phyloP scores from a whole-genome alignment of 208 protist species.

The Crithidia bombi region DNA sequence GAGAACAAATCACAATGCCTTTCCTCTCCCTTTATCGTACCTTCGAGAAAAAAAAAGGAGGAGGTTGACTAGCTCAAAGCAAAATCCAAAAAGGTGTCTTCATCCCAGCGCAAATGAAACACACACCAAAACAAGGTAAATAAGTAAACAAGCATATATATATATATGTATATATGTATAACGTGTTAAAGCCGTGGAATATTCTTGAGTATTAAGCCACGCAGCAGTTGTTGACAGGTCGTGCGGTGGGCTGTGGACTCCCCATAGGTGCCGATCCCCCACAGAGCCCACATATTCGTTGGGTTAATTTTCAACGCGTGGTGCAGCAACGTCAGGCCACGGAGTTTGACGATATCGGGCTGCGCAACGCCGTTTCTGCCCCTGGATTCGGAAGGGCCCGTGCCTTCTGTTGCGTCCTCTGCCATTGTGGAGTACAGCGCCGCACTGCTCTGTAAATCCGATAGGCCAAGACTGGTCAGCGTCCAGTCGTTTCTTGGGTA shows the following conservation, averaged over 20 bases:
- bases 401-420: no score
- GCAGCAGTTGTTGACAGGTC: slow-evolving; percentile 32
- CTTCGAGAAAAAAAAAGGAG: no score
- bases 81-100: no score
- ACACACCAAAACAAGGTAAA: neutral
- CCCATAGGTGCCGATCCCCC: slow-evolving; percentile 37
- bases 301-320: slow-evolving; percentile 44
- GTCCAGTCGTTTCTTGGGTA: slow-evolving; percentile 57
- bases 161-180: neutral
- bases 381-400: no score
- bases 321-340: slow-evolving; percentile 38
- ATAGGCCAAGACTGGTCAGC: slow-evolving; percentile 40
- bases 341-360: slow-evolving; percentile 6
- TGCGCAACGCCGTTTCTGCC: neutral
- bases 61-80: no score
- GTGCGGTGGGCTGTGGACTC: slow-evolving; percentile 20
- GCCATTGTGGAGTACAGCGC: no score
- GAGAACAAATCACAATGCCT: no score
- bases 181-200: slow-evolving; percentile 6
- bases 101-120: no score
- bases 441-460: neutral
- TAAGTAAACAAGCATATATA: neutral
- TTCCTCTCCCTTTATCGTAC: no score
- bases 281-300: slow-evolving; percentile 54
- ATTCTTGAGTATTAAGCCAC: slow-evolving; percentile 23